phyloP scores from a whole-genome alignment of 306 rosid genomes.

The Glycine latifolia region DNA sequence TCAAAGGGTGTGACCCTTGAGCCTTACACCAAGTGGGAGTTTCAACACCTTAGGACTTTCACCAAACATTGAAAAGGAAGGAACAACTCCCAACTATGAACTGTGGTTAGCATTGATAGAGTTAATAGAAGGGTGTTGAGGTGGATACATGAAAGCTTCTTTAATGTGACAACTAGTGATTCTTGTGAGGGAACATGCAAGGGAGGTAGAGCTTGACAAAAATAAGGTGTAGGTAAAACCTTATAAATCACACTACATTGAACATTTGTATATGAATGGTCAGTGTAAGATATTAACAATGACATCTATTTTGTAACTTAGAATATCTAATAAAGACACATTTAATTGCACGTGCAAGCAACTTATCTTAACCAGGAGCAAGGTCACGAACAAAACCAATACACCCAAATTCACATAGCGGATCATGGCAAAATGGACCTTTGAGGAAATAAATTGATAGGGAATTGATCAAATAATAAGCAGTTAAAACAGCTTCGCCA shows the following conservation, averaged over 20 bases:
- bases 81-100: too few relatives aligned
- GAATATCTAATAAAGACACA: not conserved
- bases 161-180: not conserved
- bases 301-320: not conserved
- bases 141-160: not conserved
- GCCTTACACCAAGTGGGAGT: too few relatives aligned
- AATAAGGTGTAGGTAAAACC: slow-evolving; percentile 2
- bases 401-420: not conserved
- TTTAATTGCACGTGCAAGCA: not conserved
- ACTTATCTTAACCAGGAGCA: not conserved
- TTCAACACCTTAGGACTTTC: too few relatives aligned
- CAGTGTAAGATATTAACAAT: not conserved
- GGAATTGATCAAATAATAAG: too few relatives aligned
- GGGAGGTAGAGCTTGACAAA: not conserved
- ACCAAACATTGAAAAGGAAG: too few relatives aligned
- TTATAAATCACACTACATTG: not conserved
- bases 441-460: not conserved
- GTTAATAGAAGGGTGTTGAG: not conserved
- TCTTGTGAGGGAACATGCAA: not conserved
- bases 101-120: not conserved
- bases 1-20: too few relatives aligned
- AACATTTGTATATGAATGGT: too few relatives aligned
- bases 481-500: too few relatives aligned
- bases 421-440: not conserved
- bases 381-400: not conserved